Evolutionary conservation across 768 basidiomycete genomes (phyloP), one percentile per base, ranked within the genome.

Genomic region (Termitomyces sp.): DNA sequence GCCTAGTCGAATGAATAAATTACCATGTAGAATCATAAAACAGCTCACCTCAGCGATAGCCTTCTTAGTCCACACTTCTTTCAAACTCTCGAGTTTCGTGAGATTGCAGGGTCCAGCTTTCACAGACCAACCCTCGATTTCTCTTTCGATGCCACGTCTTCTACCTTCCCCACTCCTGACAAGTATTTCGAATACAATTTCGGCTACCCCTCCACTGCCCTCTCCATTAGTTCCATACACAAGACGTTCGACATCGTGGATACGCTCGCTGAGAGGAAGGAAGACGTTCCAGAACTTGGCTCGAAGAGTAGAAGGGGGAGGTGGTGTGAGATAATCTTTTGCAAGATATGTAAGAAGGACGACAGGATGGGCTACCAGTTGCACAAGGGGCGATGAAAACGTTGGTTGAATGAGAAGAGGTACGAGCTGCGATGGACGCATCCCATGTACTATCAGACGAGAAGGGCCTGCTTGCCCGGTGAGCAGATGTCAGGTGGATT

Each of bases 231-330:
- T 67, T 1, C 87, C 88, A 65, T 83, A 87, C 17, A 89, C 78
- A 40, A 92, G 75, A 58, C 73, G 73, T 65, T 88, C 83, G 46
- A 81, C 79, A 65, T 94, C 86, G 59, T 81, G 73, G 4, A 66
- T 70, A 31, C 88, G 81, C 70, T 85, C 86, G 58, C 86, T 83
- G 60, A 91, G 70, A 0, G 91, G 88, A 8, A 86, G 71, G 67
- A 96, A 91, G 11, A 93, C 79, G 42, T 78, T 77, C 91, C 90
- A 95, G 74, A 95, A 96, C 68, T 91, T 91, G 40, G 81, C 76
- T n/a, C 79, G 75, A 0, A 82, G 66, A 9, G 85, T 83, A 45
- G 78, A 74, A 8, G 89, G 84, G 1, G 91, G 89, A 0, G 93
- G 92, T 0, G 81, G 83, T 2, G 85, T 83, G 50, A 92, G 79